phyloP scores from a whole-genome alignment of 495 filamentous ascomycete genomes.

The Lepidopterella palustris region DNA sequence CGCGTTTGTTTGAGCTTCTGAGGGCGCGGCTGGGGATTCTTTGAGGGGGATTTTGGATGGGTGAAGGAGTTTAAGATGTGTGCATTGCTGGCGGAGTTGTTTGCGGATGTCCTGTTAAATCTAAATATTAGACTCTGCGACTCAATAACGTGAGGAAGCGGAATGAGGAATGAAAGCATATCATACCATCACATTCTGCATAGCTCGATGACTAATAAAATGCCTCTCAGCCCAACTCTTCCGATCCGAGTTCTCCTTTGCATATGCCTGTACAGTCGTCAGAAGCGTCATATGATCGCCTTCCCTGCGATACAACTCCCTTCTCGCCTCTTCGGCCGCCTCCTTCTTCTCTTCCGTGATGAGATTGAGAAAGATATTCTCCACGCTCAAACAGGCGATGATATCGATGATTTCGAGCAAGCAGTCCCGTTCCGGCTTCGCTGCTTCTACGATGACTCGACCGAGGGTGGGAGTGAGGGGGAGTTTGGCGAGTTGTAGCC shows the following conservation, averaged over 20 bases:
- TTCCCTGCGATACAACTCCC: constrained; percentile 69
- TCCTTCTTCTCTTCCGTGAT: constrained; percentile 77
- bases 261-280: constrained; percentile 73
- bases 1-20: constrained; percentile 46
- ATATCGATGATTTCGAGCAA: constrained; percentile 84
- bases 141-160: background rate
- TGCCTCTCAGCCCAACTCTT: constrained; percentile 71
- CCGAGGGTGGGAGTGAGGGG: constrained; percentile 78
- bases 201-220: constrained; percentile 72
- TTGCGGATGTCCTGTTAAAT: constrained; percentile 67
- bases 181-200: constrained; percentile 68
- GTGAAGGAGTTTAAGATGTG: constrained; percentile 43
- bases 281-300: constrained; percentile 89
- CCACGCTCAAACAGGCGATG: constrained; percentile 78
- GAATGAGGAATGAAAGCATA: constrained; percentile 17
- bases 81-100: constrained; percentile 67
- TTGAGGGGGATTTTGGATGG: background rate
- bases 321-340: constrained; percentile 62
- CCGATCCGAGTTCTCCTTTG: constrained; percentile 65
- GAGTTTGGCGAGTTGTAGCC: constrained; percentile 69
- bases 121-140: background rate
- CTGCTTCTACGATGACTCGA: constrained; percentile 75
- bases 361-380: constrained; percentile 79
- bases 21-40: constrained; percentile 1
- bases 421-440: constrained; percentile 60